These are phyloP conservation scores for Puccinia polysora DNA, from an alignment of 1,284 basidiomycete genomes.

Conservation along the genomic window DNA sequence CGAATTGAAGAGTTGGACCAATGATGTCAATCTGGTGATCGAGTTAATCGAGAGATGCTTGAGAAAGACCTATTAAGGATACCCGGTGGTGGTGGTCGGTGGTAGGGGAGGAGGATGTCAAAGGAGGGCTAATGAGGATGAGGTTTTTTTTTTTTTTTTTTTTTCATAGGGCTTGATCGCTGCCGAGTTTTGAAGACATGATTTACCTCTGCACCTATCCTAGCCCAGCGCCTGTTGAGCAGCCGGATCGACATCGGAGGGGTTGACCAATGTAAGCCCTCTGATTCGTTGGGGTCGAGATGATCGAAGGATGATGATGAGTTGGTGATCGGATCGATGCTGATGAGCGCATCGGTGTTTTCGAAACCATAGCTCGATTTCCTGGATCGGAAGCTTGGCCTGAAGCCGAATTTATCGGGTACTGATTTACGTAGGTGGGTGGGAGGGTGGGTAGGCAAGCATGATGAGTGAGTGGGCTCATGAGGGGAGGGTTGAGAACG, in stretches of 20 bases:
- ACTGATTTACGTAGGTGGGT: too few relatives aligned
- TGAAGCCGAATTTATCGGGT: slow-evolving; percentile 8
- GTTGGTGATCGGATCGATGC: too few relatives aligned
- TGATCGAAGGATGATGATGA: too few relatives aligned
- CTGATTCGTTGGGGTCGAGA: slow-evolving; percentile 3
- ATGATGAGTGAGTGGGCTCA: too few relatives aligned
- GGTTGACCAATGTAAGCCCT: background rate
- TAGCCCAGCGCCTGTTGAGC: slow-evolving; percentile 7
- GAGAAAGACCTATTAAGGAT: slow-evolving; percentile 6
- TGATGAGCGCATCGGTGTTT: background rate
- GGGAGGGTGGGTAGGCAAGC: too few relatives aligned
- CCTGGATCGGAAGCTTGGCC: background rate
- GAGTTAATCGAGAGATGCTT: slow-evolving; percentile 8
- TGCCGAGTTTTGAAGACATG: too few relatives aligned
- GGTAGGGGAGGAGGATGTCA: too few relatives aligned
- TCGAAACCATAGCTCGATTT: background rate
- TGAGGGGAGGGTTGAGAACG: too few relatives aligned
- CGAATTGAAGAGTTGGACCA: background rate
- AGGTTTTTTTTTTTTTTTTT: slow-evolving; percentile 17
- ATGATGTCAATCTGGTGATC: background rate
- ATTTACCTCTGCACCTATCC: slow-evolving; percentile 5
- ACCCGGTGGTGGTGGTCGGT: too few relatives aligned
- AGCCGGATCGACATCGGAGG: background rate
- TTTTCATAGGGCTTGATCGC: background rate
- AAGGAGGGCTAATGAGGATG: background rate